Conservation (phyloP, 768 basidiomycete genomes). For the Tulasnella sp. region DNA sequence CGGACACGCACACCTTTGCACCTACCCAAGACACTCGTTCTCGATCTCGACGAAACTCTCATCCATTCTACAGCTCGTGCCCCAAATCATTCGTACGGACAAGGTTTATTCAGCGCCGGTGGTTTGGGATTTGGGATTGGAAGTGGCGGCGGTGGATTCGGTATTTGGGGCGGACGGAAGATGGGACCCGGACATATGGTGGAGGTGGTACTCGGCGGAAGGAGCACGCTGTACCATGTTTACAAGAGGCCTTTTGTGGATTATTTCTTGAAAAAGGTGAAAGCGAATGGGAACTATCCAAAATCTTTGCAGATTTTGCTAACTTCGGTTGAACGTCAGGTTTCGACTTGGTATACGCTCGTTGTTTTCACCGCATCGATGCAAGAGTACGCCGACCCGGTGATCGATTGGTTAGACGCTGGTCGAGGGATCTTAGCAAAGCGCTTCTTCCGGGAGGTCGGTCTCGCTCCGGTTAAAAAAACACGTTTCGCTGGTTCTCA, state of each 20-base stretch:
- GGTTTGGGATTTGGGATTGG: constrained; percentile 48
- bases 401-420: constrained; percentile 98
- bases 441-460: constrained; percentile 86
- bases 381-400: constrained; percentile 99
- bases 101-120: constrained; percentile 51
- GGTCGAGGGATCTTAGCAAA: constrained; percentile 86
- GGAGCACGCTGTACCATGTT: constrained; percentile 92
- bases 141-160: constrained; percentile 44
- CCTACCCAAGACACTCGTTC: constrained; percentile 87
- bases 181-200: constrained; percentile 67
- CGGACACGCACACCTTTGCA: constrained; percentile 59
- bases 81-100: constrained; percentile 49
- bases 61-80: constrained; percentile 91
- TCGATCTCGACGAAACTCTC: constrained; percentile 97
- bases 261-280: constrained; percentile 83
- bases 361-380: constrained; percentile 99
- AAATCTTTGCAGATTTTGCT: background rate
- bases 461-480: constrained; percentile 39
- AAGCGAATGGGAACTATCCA: constrained; percentile 22
- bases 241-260: constrained; percentile 98
- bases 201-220: constrained; percentile 84
- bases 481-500: background rate
- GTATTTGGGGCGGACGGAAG: constrained; percentile 48
- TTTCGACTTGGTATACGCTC: constrained; percentile 96
- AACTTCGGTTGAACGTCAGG: constrained; percentile 48